Conservation (phyloP, 1,284 basidiomycete genomes). For the Ceratobasidium sp. region DNA sequence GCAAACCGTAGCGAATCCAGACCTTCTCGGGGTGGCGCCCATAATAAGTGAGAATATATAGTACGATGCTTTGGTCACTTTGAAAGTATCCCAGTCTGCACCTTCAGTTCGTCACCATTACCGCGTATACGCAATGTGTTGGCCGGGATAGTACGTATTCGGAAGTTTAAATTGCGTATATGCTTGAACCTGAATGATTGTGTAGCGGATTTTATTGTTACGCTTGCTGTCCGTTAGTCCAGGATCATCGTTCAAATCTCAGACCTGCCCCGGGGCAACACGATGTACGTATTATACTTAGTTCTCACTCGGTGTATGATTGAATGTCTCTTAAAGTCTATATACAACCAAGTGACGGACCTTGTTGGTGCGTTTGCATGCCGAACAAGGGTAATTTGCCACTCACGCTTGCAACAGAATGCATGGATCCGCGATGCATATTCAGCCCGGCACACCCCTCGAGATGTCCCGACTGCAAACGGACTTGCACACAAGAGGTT, state of each 20-base stretch:
- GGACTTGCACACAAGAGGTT: neutral
- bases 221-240: neutral
- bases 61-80: too few species aligned
- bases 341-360: neutral
- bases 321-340: neutral
- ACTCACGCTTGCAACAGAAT: neutral
- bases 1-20: neutral
- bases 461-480: neutral
- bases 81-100: neutral
- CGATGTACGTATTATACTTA: neutral
- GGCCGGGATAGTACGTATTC: slow-evolving; percentile 5
- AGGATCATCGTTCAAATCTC: neutral
- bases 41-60: neutral
- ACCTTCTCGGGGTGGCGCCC: neutral
- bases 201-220: neutral
- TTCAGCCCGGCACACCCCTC: slow-evolving; percentile 1
- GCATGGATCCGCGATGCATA: neutral
- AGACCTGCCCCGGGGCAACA: neutral
- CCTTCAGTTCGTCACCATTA: neutral
- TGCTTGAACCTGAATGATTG: neutral
- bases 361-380: neutral
- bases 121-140: neutral
- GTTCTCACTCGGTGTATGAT: neutral
- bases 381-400: neutral
- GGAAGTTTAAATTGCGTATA: neutral